phyloP scores from a whole-genome alignment of 352 stramenopile species.

The Pythium insidiosum region DNA sequence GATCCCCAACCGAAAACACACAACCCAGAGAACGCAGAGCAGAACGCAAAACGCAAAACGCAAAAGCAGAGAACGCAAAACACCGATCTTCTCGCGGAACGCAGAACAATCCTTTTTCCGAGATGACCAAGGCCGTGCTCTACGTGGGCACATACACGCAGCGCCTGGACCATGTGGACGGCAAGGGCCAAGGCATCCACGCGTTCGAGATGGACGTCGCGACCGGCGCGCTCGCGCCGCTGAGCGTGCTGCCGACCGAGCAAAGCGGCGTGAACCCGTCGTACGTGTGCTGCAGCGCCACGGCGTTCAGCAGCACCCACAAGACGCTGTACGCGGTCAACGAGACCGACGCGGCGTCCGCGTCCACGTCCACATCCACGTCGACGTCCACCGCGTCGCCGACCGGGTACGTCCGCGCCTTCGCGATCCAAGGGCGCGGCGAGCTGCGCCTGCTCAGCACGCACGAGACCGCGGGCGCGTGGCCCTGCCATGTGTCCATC shows the following conservation, averaged over 20 bases:
- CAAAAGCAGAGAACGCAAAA: too few relatives aligned
- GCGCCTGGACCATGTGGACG: constrained; percentile 68
- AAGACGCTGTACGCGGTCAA: constrained; percentile 58
- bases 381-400: constrained; percentile 13
- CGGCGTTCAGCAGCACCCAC: constrained; percentile 20
- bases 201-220: constrained; percentile 44
- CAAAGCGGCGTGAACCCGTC: constrained; percentile 59
- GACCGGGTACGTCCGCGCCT: constrained; percentile 55
- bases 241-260: constrained; percentile 39
- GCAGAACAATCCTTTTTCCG: background rate
- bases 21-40: too few relatives aligned
- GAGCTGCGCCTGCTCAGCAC: constrained; percentile 32
- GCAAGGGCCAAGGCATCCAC: constrained; percentile 69
- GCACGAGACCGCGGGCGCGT: constrained; percentile 45
- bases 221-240: constrained; percentile 35
- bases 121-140: constrained; percentile 29
- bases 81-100: background rate
- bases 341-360: constrained; percentile 49
- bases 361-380: too few relatives aligned
- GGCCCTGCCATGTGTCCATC: constrained; percentile 56
- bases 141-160: constrained; percentile 84
- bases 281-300: too few relatives aligned
- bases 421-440: constrained; percentile 32
- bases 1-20: too few relatives aligned
- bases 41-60: too few relatives aligned